Base-by-base conservation (phyloP, 306 rosid genomes). In the Vigna angularis region DNA sequence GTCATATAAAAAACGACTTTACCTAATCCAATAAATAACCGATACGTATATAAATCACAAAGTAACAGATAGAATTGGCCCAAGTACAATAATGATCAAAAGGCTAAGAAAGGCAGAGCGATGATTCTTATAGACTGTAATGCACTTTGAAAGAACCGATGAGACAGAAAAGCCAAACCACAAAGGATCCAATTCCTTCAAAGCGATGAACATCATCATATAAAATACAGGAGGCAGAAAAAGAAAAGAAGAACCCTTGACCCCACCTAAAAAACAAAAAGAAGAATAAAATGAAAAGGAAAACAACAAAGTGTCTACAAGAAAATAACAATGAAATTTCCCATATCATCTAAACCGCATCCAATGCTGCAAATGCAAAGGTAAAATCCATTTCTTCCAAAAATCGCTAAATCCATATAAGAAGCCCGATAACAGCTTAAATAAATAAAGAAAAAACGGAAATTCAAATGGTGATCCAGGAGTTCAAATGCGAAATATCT, bases 111-210 rank as follows among this genome's bases (percentile, higher is more conserved):
- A 83, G 52, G 70, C 40, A 80, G 64, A 70, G 64, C 77, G 47
- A 70, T 17, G 81, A 84, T 87, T 80, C 83, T 53, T 71, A 71
- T 63, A 59, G 56, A 73, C 82, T 66, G 81, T 51, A 77, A 79
- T 40, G 74, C 75, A 83, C 78, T 66, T 79, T 32, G 77, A 70
- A 62, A 63, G 83, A 67, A 63, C 56, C 75, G 48, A 78, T 53
- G 72, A 17, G 71, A 65, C 10, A 70, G 34, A 67, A 72, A 72
- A 79, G 83, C 74, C 79, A 79, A 79, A 42, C 74, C 74, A 59
- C 70, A 78, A 76, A 82, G 86, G 73, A 85, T 72, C 85, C 71
- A 34, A 53, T 79, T 87, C 83, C 73, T 78, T 56, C 73, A 76
- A 81, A 72, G 85, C 51, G 56, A 77, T 68, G 57, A 80, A 78